These are phyloP conservation scores for Magnolia kwangsiensis DNA, from an alignment of 164 flowering plant genomes.

Conservation along the genomic window DNA sequence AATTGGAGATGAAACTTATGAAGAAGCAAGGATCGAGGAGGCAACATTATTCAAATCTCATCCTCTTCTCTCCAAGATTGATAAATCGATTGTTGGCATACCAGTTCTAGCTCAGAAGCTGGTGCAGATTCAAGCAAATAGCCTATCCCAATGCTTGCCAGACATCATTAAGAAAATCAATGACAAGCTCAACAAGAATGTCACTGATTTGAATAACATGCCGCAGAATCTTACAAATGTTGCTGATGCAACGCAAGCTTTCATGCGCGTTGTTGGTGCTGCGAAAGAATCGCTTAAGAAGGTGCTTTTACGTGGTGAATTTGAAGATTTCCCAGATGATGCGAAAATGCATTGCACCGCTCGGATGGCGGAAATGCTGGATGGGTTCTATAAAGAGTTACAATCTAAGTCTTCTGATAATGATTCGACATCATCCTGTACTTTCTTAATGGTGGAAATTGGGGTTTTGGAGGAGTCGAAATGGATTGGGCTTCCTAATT, in stretches of 20 bases:
- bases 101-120: constrained; percentile 33
- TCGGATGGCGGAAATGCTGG: constrained; percentile 28
- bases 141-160: constrained; percentile 26
- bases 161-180: constrained; percentile 30
- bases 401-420: constrained; percentile 9
- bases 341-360: constrained; percentile 13
- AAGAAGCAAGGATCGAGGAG: constrained; percentile 33
- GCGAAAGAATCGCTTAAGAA: constrained; percentile 34
- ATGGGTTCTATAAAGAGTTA: constrained; percentile 20
- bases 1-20: constrained; percentile 44
- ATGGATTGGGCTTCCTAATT: constrained; percentile 36
- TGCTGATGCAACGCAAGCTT: constrained; percentile 30
- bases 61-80: constrained; percentile 24
- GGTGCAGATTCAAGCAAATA: constrained; percentile 30
- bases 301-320: constrained; percentile 23
- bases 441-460: constrained; percentile 31
- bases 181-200: constrained; percentile 18
- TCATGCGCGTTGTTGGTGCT: constrained; percentile 26
- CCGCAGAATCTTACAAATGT: constrained; percentile 19
- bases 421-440: background rate
- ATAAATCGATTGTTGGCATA: constrained; percentile 22
- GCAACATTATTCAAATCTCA: constrained; percentile 28
- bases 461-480: constrained; percentile 29
- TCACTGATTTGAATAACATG: constrained; percentile 24
- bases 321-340: constrained; percentile 37